These are phyloP conservation scores for Lactarius hatsudake DNA, from an alignment of 768 basidiomycete genomes.

Conservation along the genomic window DNA sequence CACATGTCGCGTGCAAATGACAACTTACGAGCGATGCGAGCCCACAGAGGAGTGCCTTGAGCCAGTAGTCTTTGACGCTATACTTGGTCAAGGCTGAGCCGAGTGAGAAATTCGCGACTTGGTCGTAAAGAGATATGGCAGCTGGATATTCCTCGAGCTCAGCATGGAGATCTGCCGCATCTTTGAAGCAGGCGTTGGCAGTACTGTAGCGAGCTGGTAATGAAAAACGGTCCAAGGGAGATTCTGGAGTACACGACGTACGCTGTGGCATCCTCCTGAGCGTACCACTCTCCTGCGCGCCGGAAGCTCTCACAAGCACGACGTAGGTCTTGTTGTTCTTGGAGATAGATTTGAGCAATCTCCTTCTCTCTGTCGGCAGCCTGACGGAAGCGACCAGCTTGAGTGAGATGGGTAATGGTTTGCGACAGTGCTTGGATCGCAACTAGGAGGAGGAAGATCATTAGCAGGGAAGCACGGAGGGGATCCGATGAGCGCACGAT, in stretches of 20 bases:
- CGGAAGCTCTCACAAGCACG: conserved; percentile 90
- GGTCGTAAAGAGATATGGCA: conserved; percentile 87
- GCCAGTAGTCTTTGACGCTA: conserved; percentile 98
- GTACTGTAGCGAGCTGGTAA: conserved; percentile 55
- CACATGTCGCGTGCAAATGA: neutral
- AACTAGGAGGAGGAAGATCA: conserved; percentile 46
- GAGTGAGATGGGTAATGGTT: conserved; percentile 79
- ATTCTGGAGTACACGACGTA: conserved; percentile 41
- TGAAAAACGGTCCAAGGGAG: neutral
- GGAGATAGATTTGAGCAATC: conserved; percentile 91
- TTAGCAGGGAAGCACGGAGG: neutral
- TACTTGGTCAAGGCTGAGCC: conserved; percentile 89
- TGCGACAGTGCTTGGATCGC: conserved; percentile 84
- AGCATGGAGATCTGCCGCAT: conserved; percentile 93
- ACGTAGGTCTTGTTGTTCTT: conserved; percentile 72
- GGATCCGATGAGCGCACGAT: conserved; percentile 51
- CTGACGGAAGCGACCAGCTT: conserved; percentile 89
- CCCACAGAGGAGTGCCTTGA: conserved; percentile 81
- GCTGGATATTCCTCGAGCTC: conserved; percentile 80
- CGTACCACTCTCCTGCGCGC: conserved; percentile 94
- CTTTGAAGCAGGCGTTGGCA: conserved; percentile 93
- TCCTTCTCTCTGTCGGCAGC: conserved; percentile 98
- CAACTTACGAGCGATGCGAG: conserved; percentile 77
- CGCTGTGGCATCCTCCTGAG: conserved; percentile 96
- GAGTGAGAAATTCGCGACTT: conserved; percentile 83